phyloP scores from a whole-genome alignment of 176 grass and related monocot genomes.

The Oropetium thomaeum region DNA sequence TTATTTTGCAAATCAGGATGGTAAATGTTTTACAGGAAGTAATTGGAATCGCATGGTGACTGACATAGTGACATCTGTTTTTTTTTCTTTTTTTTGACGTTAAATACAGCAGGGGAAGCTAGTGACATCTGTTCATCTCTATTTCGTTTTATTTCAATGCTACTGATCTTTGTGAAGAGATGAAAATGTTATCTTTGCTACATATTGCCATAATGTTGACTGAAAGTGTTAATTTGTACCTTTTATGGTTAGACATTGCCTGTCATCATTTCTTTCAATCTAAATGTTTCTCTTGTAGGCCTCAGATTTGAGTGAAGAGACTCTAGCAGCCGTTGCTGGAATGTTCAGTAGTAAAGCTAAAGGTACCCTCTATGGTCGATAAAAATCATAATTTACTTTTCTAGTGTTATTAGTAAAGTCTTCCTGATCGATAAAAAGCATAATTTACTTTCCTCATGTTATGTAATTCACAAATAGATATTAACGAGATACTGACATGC shows the following conservation, averaged over 20 bases:
- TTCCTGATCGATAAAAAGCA: background rate
- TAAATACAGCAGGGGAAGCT: too few relatives aligned
- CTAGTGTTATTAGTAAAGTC: slow-evolving; percentile 13
- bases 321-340: slow-evolving; percentile 89
- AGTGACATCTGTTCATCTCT: background rate
- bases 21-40: background rate
- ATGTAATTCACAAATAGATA: background rate
- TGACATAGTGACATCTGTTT: too few relatives aligned
- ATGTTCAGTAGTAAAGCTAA: slow-evolving; percentile 99
- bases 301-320: slow-evolving; percentile 94
- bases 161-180: background rate
- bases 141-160: slow-evolving; percentile 19
- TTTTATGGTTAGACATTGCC: background rate
- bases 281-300: slow-evolving; percentile 54
- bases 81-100: too few relatives aligned
- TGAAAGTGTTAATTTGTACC: background rate
- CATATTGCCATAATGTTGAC: background rate
- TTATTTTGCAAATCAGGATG: background rate
- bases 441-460: slow-evolving; percentile 14
- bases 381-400: slow-evolving; percentile 9
- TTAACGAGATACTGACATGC: slow-evolving; percentile 3
- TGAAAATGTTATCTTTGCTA: background rate
- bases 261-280: slow-evolving; percentile 20
- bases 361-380: slow-evolving; percentile 52
- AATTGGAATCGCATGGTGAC: background rate